Percentiles rank a stretch among this genome's conserved stretches.
phyloP scores from a whole-genome alignment of 192 early-diverging fungal genomes.

The Jimgerdemannia flammicorona region DNA sequence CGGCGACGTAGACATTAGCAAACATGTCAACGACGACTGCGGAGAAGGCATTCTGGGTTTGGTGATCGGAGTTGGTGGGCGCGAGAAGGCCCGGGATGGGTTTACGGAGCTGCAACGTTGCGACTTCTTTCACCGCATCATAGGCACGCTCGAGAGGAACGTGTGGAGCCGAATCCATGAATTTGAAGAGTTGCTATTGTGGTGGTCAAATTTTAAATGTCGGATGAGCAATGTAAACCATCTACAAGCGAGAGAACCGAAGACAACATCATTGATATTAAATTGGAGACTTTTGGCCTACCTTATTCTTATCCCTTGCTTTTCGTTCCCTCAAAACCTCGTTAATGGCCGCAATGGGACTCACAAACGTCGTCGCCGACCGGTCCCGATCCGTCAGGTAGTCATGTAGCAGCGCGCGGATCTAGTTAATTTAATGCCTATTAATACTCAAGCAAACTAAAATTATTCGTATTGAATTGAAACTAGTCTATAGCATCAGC shows the following conservation, averaged over 20 bases:
- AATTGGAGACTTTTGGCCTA: not conserved
- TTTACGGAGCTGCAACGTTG: constrained; percentile 17
- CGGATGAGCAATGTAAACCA: too few species aligned
- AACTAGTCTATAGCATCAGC: too few species aligned
- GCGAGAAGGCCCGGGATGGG: constrained; percentile 10
- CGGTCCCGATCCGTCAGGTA: constrained; percentile 41
- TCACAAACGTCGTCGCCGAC: constrained; percentile 7
- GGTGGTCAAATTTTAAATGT: not conserved
- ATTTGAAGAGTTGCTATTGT: constrained; percentile 32
- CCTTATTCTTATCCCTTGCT: constrained; percentile 1
- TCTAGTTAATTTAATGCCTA: constrained; percentile 6
- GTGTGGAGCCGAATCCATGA: constrained; percentile 19
- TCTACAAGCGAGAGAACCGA: too few species aligned
- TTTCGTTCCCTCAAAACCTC: constrained; percentile 14
- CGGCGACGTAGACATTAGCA: constrained; percentile 48
- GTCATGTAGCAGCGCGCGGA: constrained; percentile 37
- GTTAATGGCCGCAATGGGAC: constrained; percentile 23
- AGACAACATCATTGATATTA: not conserved
- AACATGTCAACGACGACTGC: constrained; percentile 57
- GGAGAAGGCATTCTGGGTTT: not conserved
- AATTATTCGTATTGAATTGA: too few species aligned
- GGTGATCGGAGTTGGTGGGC: not conserved
- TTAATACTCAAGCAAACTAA: too few species aligned
- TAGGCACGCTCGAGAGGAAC: constrained; percentile 25
- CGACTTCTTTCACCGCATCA: constrained; percentile 11